Evolutionary conservation across 1,139 yeast species (phyloP).

Genomic region (Diutina scorzettiae): DNA sequence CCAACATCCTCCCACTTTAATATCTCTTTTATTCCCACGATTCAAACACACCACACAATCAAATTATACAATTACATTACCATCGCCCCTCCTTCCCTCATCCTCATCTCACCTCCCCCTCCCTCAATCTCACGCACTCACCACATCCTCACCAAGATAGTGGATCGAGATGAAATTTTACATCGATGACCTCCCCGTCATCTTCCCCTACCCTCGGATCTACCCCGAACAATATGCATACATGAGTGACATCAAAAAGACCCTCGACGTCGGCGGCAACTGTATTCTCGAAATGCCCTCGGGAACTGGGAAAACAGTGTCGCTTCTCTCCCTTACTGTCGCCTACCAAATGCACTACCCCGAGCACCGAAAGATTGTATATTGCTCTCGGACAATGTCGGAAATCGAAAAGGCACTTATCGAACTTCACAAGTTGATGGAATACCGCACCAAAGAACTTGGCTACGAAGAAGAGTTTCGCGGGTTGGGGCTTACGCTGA

Average conservation of each 20-base stretch:
- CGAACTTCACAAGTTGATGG: constrained; percentile 87
- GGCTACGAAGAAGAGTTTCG: constrained; percentile 83
- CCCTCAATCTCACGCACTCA: too few relatives aligned
- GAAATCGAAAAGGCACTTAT: constrained; percentile 95
- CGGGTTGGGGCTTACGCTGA: constrained; percentile 86
- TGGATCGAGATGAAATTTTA: constrained; percentile 43
- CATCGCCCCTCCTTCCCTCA: too few relatives aligned
- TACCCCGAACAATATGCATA: constrained; percentile 97
- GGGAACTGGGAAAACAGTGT: constrained; percentile 97
- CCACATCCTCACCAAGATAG: neutral
- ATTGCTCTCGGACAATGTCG: constrained; percentile 99
- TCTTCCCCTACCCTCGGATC: constrained; percentile 94
- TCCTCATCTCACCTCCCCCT: too few relatives aligned
- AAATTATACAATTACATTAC: too few relatives aligned
- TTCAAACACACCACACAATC: too few relatives aligned
- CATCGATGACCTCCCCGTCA: constrained; percentile 89
- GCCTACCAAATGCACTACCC: constrained; percentile 96
- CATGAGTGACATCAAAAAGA: constrained; percentile 90
- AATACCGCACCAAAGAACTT: constrained; percentile 64
- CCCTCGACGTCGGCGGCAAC: constrained; percentile 95
- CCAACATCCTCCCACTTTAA: too few relatives aligned
- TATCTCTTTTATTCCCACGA: too few relatives aligned
- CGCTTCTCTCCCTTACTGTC: constrained; percentile 77
- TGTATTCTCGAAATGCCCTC: constrained; percentile 98
- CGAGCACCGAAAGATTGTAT: constrained; percentile 85